These are phyloP conservation scores for Suillus paluster DNA, from an alignment of 768 basidiomycete species.

Conservation along the genomic window DNA sequence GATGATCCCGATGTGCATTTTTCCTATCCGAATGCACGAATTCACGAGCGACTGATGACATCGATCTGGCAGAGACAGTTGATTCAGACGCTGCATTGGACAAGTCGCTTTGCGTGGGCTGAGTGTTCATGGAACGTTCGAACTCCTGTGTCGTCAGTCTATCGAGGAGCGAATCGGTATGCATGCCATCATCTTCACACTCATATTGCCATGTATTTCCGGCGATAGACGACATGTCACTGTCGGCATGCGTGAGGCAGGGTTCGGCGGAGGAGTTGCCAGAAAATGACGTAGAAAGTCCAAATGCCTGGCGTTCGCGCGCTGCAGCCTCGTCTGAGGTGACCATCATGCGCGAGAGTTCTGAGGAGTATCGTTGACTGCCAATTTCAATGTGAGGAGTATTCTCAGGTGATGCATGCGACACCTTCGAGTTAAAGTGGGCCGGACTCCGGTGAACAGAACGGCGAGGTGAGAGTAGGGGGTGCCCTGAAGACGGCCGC, in stretches of 20 bases:
- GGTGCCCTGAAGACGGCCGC: not conserved
- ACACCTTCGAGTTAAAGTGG: not conserved
- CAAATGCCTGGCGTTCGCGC: constrained; percentile 54
- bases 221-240: constrained; percentile 50
- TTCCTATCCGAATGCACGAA: constrained; percentile 28
- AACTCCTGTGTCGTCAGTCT: constrained; percentile 10
- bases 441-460: not conserved
- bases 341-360: constrained; percentile 30
- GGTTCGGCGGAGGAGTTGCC: constrained; percentile 7
- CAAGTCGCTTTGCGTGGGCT: constrained; percentile 6
- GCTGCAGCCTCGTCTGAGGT: constrained; percentile 42
- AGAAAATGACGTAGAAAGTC: constrained; percentile 48
- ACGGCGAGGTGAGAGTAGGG: not conserved
- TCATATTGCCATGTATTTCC: constrained; percentile 46
- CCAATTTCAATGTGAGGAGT: not conserved
- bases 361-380: constrained; percentile 29
- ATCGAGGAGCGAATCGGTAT: constrained; percentile 35
- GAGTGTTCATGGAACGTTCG: constrained; percentile 5
- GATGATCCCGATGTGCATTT: constrained; percentile 14
- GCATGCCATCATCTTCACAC: constrained; percentile 24
- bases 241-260: constrained; percentile 44
- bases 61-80: constrained; percentile 16
- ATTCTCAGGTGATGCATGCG: not conserved
- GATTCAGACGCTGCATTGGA: constrained; percentile 15
- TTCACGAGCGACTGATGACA: constrained; percentile 24